Evolutionary conservation across 768 basidiomycete genomes (phyloP).

Genomic region (Termitomyces sp.): DNA sequence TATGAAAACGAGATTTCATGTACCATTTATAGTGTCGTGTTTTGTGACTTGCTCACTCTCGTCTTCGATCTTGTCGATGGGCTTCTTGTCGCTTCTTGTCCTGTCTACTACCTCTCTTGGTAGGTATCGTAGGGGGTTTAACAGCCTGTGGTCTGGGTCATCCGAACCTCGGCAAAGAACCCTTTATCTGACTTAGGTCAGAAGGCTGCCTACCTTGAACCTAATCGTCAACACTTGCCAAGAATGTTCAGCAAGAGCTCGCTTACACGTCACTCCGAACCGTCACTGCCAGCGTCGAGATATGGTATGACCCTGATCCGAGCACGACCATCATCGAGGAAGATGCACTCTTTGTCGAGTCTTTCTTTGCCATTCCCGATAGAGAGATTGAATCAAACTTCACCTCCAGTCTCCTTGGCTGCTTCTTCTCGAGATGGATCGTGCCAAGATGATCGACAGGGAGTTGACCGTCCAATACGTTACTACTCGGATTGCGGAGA

Average conservation of each 20-base stretch:
- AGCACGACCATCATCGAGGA: constrained; percentile 94
- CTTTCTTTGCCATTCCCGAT: constrained; percentile 99
- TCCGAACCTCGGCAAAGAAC: too few relatives aligned
- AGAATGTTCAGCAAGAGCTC: constrained; percentile 89
- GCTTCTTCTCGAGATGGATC: constrained; percentile 93
- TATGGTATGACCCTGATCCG: constrained; percentile 96
- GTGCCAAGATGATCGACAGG: constrained; percentile 96
- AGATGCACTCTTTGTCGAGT: constrained; percentile 92
- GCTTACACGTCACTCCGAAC: constrained; percentile 93
- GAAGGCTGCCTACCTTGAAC: constrained; percentile 70
- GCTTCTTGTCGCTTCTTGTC: background rate
- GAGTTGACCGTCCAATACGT: constrained; percentile 95
- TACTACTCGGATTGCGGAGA: constrained; percentile 89
- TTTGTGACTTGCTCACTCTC: background rate
- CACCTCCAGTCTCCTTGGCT: constrained; percentile 96
- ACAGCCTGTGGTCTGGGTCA: background rate
- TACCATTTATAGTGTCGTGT: background rate
- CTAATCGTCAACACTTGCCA: constrained; percentile 62
- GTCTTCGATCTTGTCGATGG: background rate
- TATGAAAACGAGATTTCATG: background rate
- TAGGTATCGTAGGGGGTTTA: background rate
- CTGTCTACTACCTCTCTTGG: background rate
- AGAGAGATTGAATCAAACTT: constrained; percentile 91
- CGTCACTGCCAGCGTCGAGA: constrained; percentile 92
- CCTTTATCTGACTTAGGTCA: too few relatives aligned